Conservation (phyloP, 1,284 basidiomycete species). For the Ceratobasidium sp. region DNA sequence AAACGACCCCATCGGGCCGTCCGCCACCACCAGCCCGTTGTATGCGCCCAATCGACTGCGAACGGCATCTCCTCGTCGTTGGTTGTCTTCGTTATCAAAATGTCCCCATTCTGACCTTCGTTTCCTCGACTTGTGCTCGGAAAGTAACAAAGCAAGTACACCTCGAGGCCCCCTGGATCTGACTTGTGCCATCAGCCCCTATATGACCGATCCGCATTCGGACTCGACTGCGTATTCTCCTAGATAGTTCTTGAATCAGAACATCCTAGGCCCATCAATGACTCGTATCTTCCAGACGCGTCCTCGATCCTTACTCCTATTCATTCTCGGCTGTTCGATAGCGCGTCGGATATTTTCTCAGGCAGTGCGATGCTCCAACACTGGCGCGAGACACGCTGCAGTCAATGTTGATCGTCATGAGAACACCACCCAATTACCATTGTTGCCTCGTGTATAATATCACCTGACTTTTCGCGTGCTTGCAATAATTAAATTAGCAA, state of each 20-base stretch:
- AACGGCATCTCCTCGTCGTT: neutral
- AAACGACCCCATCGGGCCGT: neutral
- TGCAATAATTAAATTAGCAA: too few relatives aligned
- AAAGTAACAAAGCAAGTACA: constrained; percentile 7
- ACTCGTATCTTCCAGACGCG: constrained; percentile 8
- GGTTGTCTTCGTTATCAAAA: neutral
- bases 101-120: neutral
- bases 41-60: neutral
- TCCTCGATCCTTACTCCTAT: neutral
- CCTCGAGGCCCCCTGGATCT: constrained; percentile 33
- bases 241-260: neutral
- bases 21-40: neutral
- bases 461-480: constrained; percentile 1
- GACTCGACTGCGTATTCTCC: neutral
- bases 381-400: constrained; percentile 7
- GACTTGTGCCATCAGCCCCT: constrained; percentile 24
- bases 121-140: neutral
- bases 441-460: constrained; percentile 10
- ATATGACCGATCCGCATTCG: neutral
- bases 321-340: neutral
- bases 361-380: constrained; percentile 26
- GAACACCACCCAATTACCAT: constrained; percentile 6
- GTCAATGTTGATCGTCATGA: constrained; percentile 13
- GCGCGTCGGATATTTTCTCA: neutral
- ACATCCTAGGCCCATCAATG: constrained; percentile 13